phyloP scores from a whole-genome alignment of 176 grass and related monocot genomes.

The Ananas comosus region DNA sequence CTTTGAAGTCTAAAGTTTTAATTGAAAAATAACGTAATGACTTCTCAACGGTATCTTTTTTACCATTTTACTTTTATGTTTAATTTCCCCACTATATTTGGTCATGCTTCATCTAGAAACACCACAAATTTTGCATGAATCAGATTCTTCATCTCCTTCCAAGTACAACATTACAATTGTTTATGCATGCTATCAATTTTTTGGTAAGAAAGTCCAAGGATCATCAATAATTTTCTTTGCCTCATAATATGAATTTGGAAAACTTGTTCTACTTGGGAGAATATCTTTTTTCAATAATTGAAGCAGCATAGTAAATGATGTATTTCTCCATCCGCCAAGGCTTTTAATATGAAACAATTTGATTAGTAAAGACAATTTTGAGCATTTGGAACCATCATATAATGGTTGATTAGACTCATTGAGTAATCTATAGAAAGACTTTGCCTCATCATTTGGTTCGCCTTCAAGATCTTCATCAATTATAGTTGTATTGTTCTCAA shows the following conservation, averaged over 20 bases:
- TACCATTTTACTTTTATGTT: background rate
- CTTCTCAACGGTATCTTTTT: background rate
- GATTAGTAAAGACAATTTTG: background rate
- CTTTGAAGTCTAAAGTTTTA: background rate
- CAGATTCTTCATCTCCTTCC: no score
- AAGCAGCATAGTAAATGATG: background rate
- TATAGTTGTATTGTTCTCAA: no score
- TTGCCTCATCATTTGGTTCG: no score
- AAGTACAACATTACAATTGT: background rate
- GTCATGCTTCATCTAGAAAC: background rate
- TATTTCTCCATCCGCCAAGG: background rate
- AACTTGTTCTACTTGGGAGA: background rate
- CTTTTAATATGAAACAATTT: background rate
- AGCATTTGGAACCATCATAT: background rate
- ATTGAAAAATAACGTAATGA: background rate
- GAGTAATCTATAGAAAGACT: no score
- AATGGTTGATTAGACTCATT: background rate
- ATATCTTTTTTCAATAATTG: background rate
- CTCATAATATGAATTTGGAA: background rate
- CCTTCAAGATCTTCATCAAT: no score
- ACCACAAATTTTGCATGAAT: background rate
- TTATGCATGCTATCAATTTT: background rate
- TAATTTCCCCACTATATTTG: background rate
- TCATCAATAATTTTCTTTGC: background rate
- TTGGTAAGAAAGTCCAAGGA: background rate